Evolutionary conservation across 192 early-diverging fungal species (phyloP).

Genomic region (Rhizophagus prolifer): DNA sequence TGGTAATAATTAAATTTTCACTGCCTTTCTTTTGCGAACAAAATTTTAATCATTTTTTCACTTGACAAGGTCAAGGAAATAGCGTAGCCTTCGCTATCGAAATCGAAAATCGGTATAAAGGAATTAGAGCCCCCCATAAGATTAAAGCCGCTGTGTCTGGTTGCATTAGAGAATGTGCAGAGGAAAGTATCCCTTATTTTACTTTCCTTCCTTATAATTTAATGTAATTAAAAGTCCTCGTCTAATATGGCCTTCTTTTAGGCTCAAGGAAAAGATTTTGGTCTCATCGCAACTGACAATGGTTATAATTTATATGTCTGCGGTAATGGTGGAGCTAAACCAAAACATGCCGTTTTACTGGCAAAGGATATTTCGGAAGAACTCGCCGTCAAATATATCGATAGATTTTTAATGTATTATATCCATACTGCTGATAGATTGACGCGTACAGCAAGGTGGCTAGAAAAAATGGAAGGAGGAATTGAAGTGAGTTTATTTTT

Average conservation of each 20-base stretch:
- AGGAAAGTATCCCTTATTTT: conserved; percentile 12
- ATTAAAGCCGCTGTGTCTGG: conserved; percentile 68
- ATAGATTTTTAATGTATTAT: conserved; percentile 72
- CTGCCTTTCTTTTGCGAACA: not conserved
- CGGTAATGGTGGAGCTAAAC: conserved; percentile 66
- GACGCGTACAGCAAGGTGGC: conserved; percentile 64
- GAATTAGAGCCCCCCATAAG: conserved; percentile 67
- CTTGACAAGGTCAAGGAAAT: conserved; percentile 62
- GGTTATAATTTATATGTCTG: conserved; percentile 71
- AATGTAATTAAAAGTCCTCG: not conserved
- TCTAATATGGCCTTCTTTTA: not conserved
- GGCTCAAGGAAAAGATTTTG: conserved; percentile 44
- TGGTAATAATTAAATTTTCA: not conserved
- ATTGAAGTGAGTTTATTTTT: conserved; percentile 43
- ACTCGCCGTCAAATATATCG: conserved; percentile 54
- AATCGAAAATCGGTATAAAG: conserved; percentile 67
- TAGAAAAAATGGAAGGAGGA: conserved; percentile 67
- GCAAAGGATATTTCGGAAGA: conserved; percentile 54
- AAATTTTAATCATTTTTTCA: not conserved
- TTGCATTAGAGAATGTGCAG: conserved; percentile 63
- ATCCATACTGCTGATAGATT: conserved; percentile 65
- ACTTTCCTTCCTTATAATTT: not conserved
- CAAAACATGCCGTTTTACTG: conserved; percentile 65
- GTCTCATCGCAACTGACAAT: conserved; percentile 67
- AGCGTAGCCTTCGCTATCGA: conserved; percentile 67